Evolutionary conservation across 139 green algal species (phyloP), one percentile per base, ranked within the genome.

Genomic region (Axilococcus clingmanii): DNA sequence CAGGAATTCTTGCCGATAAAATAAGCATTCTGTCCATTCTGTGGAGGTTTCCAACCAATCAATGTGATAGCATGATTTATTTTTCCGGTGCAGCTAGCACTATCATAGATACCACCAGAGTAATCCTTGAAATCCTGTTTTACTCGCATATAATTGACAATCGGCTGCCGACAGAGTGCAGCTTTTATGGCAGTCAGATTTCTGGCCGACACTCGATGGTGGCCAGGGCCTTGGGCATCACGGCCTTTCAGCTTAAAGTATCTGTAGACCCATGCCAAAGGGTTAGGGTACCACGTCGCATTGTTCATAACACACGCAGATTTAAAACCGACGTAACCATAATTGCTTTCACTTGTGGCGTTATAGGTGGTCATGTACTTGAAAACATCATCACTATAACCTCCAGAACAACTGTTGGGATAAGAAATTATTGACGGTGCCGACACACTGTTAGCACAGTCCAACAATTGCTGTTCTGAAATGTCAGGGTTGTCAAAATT

Each of bases 401-500:
- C 44, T 22, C 44, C 44, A 15, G 16, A 14, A 9, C 17, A 22
- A 22, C 15, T 36, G 17, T 22, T 51, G 44, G 27, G 27, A 48
- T 51, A 51, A 16, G 17, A 15, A n/a, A 25, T 34, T 23, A 23
- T 25, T 36, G 19, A 16, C 3, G 44, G 23, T 12, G 24, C 34
- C 14, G 27, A 36, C 34, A 15, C 24, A 51, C 24, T 23, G 5
- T 25, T 33, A 7, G 33, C 41, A 42, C 55, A 63, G 19, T 51
- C 50, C 9, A 63, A 14, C 22, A 63, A 16, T 42, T 63, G 55
- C 25, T 63, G 41, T 27, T 55, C 41, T 16, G 41, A 55, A 9
- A 63, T 42, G 32, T 55, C 16, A 36, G 55, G 40, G 40, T 32
- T 28, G n/a, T n/a, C n/a, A n/a, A n/a, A n/a, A n/a, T n/a, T n/a